Evolutionary conservation across 345 rosid species (phyloP), one percentile per base, ranked within the genome.

Genomic region (Adansonia digitata): DNA sequence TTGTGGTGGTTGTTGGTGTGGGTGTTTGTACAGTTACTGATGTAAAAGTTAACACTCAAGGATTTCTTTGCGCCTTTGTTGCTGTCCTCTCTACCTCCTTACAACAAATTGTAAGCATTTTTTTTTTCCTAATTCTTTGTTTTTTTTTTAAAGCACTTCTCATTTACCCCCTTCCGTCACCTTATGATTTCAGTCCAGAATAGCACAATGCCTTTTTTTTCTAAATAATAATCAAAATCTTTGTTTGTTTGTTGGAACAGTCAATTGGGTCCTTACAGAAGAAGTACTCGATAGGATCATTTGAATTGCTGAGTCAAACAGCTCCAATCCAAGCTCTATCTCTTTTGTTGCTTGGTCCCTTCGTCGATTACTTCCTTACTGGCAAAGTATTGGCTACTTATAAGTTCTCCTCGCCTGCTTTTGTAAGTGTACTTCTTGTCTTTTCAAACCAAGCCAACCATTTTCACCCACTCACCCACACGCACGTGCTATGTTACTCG

Each of bases 291-390:
- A 82, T 94, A 64, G 97, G 97, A 69, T 94, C 98, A 14, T 94
- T 94, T 74, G 98, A 94, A 71, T 80, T 94, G 83, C 79, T 94
- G 76, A 92, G 97, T 79, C 91, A 84, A 84, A 94, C 97, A 39
- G 98, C 98, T 43, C 98, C 98, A 53, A 94, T 94, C 78, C 98
- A 94, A 88, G 97, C 97, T n/a, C n/a, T 88, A 51, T 94, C 97
- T 72, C 98, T 94, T 29, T 92, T 94, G 75, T 53, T 89, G 72
- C 71, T 92, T 24, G 98, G 98, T 46, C 98, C 98, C 6, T 91
- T 92, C 64, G 74, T 88, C 35, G 98, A 94, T 77, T 92, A 86
- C 84, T 84, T 34, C 77, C 92, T 94, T 40, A 89, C 81, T n/a
- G 92, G 90, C 43, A 87, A 82, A 74, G 86, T 90, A 61, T 72